These are phyloP conservation scores for Flaveria trinervia DNA, from an alignment of 129 eudicot species.

Conservation along the genomic window DNA sequence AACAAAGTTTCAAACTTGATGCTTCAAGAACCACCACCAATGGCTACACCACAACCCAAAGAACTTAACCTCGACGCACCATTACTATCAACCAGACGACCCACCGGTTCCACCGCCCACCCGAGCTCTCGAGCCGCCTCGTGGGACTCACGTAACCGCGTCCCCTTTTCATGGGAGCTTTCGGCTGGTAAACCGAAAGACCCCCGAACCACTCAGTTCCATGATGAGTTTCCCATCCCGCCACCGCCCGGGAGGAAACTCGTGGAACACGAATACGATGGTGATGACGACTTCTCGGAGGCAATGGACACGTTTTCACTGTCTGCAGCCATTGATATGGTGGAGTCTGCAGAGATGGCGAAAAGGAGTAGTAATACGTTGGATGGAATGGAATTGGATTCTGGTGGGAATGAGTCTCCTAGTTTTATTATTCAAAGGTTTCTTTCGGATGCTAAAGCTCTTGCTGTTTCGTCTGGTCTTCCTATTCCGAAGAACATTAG, in stretches of 20 bases:
- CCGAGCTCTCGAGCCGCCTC: constrained; percentile 28
- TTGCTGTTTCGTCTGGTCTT: constrained; percentile 59
- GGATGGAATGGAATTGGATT: constrained; percentile 27
- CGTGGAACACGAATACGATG: constrained; percentile 30
- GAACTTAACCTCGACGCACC: constrained; percentile 66
- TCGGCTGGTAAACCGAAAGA: constrained; percentile 78
- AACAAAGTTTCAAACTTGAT: constrained; percentile 15
- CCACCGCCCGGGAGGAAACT: constrained; percentile 60
- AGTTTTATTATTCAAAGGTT: constrained; percentile 72
- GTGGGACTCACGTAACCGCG: constrained; percentile 45
- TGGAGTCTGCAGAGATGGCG: constrained; percentile 44
- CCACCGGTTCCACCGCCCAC: constrained; percentile 14
- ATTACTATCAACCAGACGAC: constrained; percentile 58
- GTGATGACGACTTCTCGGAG: constrained; percentile 51
- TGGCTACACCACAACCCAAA: constrained; percentile 43
- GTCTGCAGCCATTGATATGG: constrained; percentile 55
- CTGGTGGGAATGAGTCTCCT: constrained; percentile 42
- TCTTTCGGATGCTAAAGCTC: constrained; percentile 73
- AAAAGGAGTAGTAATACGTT: constrained; percentile 23
- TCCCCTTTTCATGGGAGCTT: constrained; percentile 83
- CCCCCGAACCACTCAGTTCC: not conserved
- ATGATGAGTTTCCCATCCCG: constrained; percentile 22
- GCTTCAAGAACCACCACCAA: not conserved
- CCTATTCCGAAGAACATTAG: constrained; percentile 26
- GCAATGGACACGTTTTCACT: constrained; percentile 69